phyloP scores from a whole-genome alignment of 1,284 basidiomycete species.

The Vanrija humicola region DNA sequence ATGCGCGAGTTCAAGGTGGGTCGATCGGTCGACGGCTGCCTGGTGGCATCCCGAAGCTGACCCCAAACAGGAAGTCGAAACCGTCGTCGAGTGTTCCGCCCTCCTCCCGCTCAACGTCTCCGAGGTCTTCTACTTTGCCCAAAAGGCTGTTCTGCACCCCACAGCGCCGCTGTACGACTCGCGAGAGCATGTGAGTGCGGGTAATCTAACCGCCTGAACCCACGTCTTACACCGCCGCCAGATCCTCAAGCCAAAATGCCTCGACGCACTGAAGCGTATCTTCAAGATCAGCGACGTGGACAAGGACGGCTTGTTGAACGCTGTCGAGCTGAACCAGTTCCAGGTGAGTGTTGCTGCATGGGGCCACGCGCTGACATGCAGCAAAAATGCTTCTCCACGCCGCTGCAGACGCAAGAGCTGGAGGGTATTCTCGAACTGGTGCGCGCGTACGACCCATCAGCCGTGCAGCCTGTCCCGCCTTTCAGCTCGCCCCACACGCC shows the following conservation, averaged over 20 bases:
- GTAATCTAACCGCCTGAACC: background rate
- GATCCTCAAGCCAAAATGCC: conserved; percentile 79
- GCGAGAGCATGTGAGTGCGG: conserved; percentile 68
- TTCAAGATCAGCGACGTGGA: conserved; percentile 94
- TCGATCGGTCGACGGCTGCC: conserved; percentile 2
- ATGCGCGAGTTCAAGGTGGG: conserved; percentile 94
- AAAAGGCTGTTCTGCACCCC: conserved; percentile 95
- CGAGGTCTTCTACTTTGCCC: conserved; percentile 99
- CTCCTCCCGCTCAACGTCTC: conserved; percentile 86
- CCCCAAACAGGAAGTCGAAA: conserved; percentile 79
- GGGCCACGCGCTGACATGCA: conserved; percentile 38
- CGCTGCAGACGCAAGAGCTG: conserved; percentile 85
- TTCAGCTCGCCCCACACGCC: conserved; percentile 1
- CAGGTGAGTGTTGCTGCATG: conserved; percentile 58
- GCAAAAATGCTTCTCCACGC: conserved; percentile 92
- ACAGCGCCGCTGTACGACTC: conserved; percentile 97
- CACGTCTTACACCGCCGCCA: background rate
- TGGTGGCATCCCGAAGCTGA: conserved; percentile 1
- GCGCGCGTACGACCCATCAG: conserved; percentile 58
- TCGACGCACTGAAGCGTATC: conserved; percentile 83
- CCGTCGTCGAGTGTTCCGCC: conserved; percentile 95
- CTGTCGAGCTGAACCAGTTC: conserved; percentile 91
- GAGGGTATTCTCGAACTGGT: conserved; percentile 88
- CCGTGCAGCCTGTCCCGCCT: conserved; percentile 41
- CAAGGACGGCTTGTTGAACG: conserved; percentile 88